Evolutionary conservation across 805 yeast genomes (phyloP).

Genomic region (Hanseniaspora hatyaiensis): DNA sequence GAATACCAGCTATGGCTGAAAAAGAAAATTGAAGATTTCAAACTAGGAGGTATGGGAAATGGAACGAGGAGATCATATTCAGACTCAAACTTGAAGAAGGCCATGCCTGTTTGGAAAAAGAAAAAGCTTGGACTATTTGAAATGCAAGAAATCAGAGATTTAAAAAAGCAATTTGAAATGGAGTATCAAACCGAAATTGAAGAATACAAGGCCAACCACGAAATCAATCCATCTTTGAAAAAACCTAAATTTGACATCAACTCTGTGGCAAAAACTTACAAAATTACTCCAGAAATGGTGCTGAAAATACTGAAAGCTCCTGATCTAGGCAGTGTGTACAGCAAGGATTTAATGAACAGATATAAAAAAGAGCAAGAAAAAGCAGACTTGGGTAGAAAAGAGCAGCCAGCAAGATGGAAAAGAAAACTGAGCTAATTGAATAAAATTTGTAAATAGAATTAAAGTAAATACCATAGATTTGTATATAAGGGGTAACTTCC

Average conservation of each 20-base stretch:
- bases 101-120: neutral
- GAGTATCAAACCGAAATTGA: neutral
- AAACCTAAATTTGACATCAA: constrained; percentile 2
- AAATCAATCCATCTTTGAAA: neutral
- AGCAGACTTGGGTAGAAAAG: no score
- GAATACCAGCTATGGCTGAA: neutral
- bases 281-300: neutral
- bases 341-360: neutral
- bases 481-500: no score
- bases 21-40: neutral
- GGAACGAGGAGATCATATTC: neutral
- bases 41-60: neutral
- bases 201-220: neutral
- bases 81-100: neutral
- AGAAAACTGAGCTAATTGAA: no score
- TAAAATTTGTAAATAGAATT: no score
- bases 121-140: neutral
- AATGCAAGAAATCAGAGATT: constrained; percentile 2
- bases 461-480: no score
- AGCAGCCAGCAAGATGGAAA: no score
- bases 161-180: neutral
- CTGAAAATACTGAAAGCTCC: neutral
- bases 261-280: neutral
- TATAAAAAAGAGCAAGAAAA: neutral
- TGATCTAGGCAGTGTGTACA: neutral